Evolutionary conservation across 352 stramenopile species (phyloP).

Genomic region (Phytophthora hybrid): DNA sequence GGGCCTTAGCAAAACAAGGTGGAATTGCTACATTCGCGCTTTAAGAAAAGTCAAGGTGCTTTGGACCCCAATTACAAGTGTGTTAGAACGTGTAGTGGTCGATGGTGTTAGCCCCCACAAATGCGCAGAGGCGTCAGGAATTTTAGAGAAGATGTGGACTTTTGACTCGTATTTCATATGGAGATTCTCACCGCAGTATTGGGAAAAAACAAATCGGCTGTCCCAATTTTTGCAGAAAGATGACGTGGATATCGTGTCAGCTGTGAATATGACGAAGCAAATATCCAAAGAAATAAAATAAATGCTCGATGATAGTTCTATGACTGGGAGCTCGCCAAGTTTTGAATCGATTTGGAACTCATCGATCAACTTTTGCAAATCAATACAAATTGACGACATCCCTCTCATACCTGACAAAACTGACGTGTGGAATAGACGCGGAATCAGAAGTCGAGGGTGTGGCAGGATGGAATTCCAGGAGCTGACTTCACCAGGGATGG

Average conservation of each 20-base stretch:
- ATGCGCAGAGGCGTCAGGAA: background rate
- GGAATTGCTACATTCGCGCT: background rate
- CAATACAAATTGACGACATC: no score
- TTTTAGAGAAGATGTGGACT: slow-evolving; percentile 8
- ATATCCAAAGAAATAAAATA: background rate
- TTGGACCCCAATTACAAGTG: slow-evolving; percentile 2
- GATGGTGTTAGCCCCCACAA: slow-evolving; percentile 1
- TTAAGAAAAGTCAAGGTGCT: slow-evolving; percentile 1
- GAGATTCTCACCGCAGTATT: slow-evolving; percentile 1
- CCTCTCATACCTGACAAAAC: background rate
- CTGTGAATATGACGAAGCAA: background rate
- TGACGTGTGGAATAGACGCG: background rate
- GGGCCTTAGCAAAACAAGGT: background rate
- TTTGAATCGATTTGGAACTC: background rate
- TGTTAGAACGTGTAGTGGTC: background rate
- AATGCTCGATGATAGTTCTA: slow-evolving; percentile 1
- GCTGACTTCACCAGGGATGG: background rate
- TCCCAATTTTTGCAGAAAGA: slow-evolving; percentile 5
- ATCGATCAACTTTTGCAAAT: background rate
- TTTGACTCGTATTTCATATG: slow-evolving; percentile 10
- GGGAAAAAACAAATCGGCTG: slow-evolving; percentile 1
- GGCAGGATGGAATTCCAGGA: background rate
- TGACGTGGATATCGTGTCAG: slow-evolving; percentile 5
- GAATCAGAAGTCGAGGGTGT: background rate
- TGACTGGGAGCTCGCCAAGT: background rate